Evolutionary conservation across 192 early-diverging fungal genomes (phyloP), one percentile per base, ranked within the genome.

Genomic region (Linnemannia zychae): DNA sequence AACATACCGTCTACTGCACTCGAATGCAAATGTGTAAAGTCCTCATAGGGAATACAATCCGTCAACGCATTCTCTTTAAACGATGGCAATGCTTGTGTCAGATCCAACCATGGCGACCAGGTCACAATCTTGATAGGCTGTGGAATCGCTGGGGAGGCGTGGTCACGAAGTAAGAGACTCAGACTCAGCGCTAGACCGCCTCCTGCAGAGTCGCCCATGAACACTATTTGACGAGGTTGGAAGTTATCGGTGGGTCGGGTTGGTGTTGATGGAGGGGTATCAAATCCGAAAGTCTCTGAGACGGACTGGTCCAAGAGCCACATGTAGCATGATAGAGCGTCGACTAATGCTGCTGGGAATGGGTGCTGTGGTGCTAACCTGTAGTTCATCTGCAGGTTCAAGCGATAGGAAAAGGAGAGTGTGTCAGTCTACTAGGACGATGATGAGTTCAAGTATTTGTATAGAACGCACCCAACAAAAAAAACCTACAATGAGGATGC

Each of bases 271-370:
- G 44, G 0, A 67, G 7, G 87, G 87, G 31, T 92, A 76, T 74
- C 12, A 24, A 90, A 90, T 3, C 84, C 82, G 18, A 82, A 80
- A 49, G 78, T 68, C 18, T 79, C 76, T 47, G 88, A 75, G 83
- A 89, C 60, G 1, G 89, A 81, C 40, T 89, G 90, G 22, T 89
- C 76, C 40, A 95, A 77, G 11, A 98, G 87, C 70, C 90, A 92
- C 36, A 91, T 77, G 79, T 96, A 97, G 0, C 93, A 90, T 38
- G 93, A 89, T 24, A 97, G 79, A 70, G 93, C 93, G 85, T 98
- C 97, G 60, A 94, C 90, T 6, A 98, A 82, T 38, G 95, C 95
- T 73, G 91, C 86, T 18, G 97, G 97, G 79, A 96, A 98, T 16
- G 92, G 90, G 53, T 92, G 74, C 73, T 95, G 92, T 0, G 97